Evolutionary conservation across 2,329 filamentous ascomycete genomes (phyloP), one percentile per base, ranked within the genome.

Genomic region (Aspergillus japonicus): DNA sequence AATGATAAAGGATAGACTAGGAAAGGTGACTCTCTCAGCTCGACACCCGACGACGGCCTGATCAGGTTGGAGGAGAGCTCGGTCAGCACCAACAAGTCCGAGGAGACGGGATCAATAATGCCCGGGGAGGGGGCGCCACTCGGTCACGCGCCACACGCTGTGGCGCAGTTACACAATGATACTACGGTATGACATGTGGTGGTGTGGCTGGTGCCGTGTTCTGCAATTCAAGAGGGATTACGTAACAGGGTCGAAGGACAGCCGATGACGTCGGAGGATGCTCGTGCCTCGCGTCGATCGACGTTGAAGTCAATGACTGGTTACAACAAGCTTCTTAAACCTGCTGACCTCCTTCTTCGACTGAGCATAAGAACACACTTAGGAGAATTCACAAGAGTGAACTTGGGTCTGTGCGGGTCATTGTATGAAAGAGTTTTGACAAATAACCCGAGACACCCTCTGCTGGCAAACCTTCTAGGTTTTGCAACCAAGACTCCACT

Each of bases 91-190:
- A 44, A 19, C 6, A 7, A 16, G 14, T 19, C 39, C 14, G 16
- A 16, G 39, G 16, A 16, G 39, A 44, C 39, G 39, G 39, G 16
- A 44, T 44, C 39, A 44, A 44, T 44, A 16, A 44, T 44, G 23
- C 23, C 12, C 23, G 14, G 7, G 1, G 48, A 31, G 21, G 47
- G 14, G 10, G 23, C 11, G 11, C 24, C 48, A 19, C 31, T 23
- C 21, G 52, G 35, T 50, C 35, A 23, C 23, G 16, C 48, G 24
- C 33, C 31, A 29, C 16, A 11, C 51, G 1, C 1, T 29, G 61
- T 59, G 61, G 61, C 61, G 56, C 53, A 57, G 59, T n/a, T 33
- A 26, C 23, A 52, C 53, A 57, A 54, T 55, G 14, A 19, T 21
- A 54, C 35, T 7, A 24, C 19, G 29, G 14, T 33, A 31, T 26